Evolutionary conservation across 2,329 filamentous ascomycete genomes (phyloP).

Genomic region (Moelleriella libera): DNA sequence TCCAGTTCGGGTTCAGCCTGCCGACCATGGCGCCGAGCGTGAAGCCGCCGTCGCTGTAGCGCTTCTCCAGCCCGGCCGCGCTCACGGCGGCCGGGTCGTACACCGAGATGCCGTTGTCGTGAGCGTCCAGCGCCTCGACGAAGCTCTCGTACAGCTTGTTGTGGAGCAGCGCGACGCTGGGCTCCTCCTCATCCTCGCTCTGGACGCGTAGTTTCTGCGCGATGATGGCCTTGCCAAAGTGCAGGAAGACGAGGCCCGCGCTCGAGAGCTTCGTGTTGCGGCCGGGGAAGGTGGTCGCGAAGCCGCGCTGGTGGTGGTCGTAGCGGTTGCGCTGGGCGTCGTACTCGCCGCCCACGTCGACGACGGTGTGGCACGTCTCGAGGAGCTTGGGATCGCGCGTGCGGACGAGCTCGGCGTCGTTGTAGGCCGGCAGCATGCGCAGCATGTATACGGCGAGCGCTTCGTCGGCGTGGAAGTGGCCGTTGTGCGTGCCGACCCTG

Average conservation of each 20-base stretch:
- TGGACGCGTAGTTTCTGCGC: conserved; percentile 34
- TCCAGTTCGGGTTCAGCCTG: conserved; percentile 69
- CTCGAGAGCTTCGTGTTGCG: conserved; percentile 82
- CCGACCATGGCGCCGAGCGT: conserved; percentile 72
- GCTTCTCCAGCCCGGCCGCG: conserved; percentile 62
- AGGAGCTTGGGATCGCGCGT: conserved; percentile 74
- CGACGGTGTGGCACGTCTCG: conserved; percentile 78
- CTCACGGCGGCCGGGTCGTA: conserved; percentile 61
- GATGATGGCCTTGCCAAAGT: conserved; percentile 81
- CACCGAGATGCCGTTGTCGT: conserved; percentile 85
- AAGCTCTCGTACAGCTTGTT: conserved; percentile 86
- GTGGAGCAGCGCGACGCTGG: conserved; percentile 64
- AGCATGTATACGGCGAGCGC: conserved; percentile 94
- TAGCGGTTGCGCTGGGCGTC: conserved; percentile 63
- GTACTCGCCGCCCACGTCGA: conserved; percentile 96
- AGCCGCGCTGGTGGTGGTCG: conserved; percentile 95
- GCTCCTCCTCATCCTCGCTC: conserved; percentile 33
- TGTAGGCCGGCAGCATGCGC: conserved; percentile 72
- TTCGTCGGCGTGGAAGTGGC: conserved; percentile 98
- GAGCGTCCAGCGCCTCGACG: conserved; percentile 89
- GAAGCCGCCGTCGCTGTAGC: conserved; percentile 72
- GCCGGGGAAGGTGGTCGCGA: conserved; percentile 71
- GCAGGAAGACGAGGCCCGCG: conserved; percentile 87
- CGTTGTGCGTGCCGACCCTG: conserved; percentile 87
- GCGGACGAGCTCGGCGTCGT: conserved; percentile 59